Conservation (phyloP, 805 yeast genomes). For the Metschnikowia santaceciliae region DNA sequence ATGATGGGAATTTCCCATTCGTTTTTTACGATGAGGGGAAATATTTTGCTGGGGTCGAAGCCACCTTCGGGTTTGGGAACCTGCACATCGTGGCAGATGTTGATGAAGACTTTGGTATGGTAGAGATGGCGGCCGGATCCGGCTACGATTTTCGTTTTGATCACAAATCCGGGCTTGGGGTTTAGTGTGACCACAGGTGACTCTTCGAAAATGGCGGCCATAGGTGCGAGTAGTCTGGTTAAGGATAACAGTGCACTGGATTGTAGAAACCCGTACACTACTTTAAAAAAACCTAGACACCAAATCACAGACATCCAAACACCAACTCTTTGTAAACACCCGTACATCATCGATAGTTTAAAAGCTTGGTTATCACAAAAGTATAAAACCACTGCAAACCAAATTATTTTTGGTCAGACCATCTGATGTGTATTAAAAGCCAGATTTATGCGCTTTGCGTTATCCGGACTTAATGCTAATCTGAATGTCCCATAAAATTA, state of each 20-base stretch:
- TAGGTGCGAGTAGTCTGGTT: background rate
- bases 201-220: conserved; percentile 18
- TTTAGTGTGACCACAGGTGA: conserved; percentile 16
- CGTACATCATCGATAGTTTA: too few relatives aligned
- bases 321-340: background rate
- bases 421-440: too few relatives aligned
- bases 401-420: too few relatives aligned
- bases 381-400: too few relatives aligned
- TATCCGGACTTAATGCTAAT: too few relatives aligned
- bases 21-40: conserved; percentile 60
- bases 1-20: conserved; percentile 86
- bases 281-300: background rate
- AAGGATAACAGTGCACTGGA: background rate
- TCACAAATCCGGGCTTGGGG: conserved; percentile 71
- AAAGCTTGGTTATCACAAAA: too few relatives aligned
- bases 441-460: too few relatives aligned
- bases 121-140: conserved; percentile 27
- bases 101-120: conserved; percentile 68
- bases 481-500: too few relatives aligned
- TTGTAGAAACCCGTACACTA: background rate
- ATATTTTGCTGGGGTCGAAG: conserved; percentile 56
- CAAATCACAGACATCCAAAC: background rate
- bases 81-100: conserved; percentile 61
- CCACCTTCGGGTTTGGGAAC: conserved; percentile 59
- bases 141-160: conserved; percentile 54